Evolutionary conservation across 108 stramenopile species (phyloP), one percentile per base, ranked within the genome.

Genomic region (Pseudonitzschia pungens): DNA sequence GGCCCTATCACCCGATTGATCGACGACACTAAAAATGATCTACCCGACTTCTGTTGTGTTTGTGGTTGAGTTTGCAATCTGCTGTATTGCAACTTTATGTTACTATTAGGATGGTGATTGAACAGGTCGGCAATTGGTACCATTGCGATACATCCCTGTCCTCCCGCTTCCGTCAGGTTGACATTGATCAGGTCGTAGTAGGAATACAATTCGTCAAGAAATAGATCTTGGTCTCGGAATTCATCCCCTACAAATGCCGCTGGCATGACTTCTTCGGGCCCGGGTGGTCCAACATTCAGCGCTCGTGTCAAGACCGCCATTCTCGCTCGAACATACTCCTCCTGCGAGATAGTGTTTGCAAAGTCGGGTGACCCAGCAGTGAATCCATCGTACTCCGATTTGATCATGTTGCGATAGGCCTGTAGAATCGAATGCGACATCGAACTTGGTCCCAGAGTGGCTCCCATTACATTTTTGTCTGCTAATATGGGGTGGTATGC

Each of bases 111-210:
- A 69, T 94, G 93, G 28, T 86, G 87, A 82, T 94, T 84, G 79
- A 87, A 89, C 76, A 90, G 77, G 55, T 94, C 93, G 20, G 91
- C 77, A 18, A 94, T 84, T 4, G 91, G 93, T 58, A 85, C 78
- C 89, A 94, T 86, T 77, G 63, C 86, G 48, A 55, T 88, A 75
- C 52, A 71, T 9, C 76, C 76, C 27, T 65, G 45, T 15, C 66
- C 66, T 12, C 66, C 45, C 22, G 79, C 83, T 57, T 80, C 74
- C n/a, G 76, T 68, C 22, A 85, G 69, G 55, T 88, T 86, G 10
- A 80, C 67, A 22, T 56, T 83, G 31, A 75, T 45, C 27, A 65
- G 53, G 18, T 60, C 80, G 73, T 81, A 72, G 54, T 87, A 92
- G 8, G 75, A 75, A 24, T 36, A 57, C 52, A 89, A 40, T 69